Evolutionary conservation across 2,329 filamentous ascomycete genomes (phyloP).

Genomic region (Hypomyces perniciosus): DNA sequence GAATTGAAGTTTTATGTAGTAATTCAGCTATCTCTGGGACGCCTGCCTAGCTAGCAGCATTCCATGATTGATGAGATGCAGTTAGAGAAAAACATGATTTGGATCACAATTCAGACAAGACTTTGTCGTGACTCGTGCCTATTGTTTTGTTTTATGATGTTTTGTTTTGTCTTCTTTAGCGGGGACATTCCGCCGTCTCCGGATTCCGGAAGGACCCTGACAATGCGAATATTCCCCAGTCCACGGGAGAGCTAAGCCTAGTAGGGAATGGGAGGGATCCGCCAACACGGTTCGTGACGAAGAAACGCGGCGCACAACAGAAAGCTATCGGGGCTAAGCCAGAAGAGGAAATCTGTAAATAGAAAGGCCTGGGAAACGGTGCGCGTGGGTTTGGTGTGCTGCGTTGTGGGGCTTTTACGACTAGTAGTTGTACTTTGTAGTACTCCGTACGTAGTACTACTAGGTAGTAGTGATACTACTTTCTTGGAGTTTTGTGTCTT

Average conservation of each 20-base stretch:
- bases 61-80: no score
- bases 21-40: no score
- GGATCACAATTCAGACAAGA: not conserved
- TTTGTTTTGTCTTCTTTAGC: not conserved
- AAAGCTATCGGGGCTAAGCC: constrained; percentile 12
- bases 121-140: not conserved
- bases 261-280: not conserved
- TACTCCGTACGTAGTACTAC: no score
- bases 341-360: constrained; percentile 21
- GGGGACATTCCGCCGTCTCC: not conserved
- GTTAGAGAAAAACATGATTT: no score
- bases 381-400: not conserved
- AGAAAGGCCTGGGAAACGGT: constrained; percentile 7
- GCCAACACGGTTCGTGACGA: constrained; percentile 12
- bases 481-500: no score
- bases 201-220: not conserved
- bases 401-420: no score
- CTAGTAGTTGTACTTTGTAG: no score
- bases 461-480: no score
- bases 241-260: not conserved
- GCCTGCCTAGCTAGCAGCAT: no score
- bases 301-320: not conserved
- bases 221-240: not conserved
- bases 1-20: no score
- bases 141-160: not conserved